Conservation (phyloP, 2,329 filamentous ascomycete genomes). For the Fusarium sarcochroum region DNA sequence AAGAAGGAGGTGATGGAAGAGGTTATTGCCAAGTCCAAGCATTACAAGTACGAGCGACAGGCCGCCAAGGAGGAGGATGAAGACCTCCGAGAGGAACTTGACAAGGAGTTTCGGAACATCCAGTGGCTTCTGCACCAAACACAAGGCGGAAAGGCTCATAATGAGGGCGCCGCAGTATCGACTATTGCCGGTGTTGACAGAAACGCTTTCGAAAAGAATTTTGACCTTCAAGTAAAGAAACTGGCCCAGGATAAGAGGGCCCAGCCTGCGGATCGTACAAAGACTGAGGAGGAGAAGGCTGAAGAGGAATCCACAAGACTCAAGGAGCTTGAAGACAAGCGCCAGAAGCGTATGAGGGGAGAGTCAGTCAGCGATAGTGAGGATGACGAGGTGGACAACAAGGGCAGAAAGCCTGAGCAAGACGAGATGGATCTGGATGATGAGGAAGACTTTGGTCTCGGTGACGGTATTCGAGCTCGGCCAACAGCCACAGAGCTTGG, state of each 20-base stretch:
- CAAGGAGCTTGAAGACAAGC: conserved; percentile 85
- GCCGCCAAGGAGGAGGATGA: conserved; percentile 94
- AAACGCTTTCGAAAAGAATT: conserved; percentile 83
- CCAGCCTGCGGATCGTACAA: conserved; percentile 87
- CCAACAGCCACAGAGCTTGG: conserved; percentile 74
- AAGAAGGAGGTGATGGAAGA: conserved; percentile 99
- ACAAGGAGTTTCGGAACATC: conserved; percentile 85
- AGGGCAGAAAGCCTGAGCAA: conserved; percentile 54
- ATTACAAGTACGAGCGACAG: conserved; percentile 94
- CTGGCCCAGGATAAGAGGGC: conserved; percentile 88
- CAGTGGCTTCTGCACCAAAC: conserved; percentile 76
- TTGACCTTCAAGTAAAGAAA: conserved; percentile 86
- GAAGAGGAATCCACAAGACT: conserved; percentile 83
- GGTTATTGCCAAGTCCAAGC: conserved; percentile 96
- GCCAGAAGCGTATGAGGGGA: conserved; percentile 88
- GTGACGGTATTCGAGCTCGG: conserved; percentile 69
- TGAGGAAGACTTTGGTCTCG: conserved; percentile 72
- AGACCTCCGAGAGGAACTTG: conserved; percentile 85
- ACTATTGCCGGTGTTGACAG: conserved; percentile 70
- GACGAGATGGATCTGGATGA: conserved; percentile 56
- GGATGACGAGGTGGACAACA: conserved; percentile 62
- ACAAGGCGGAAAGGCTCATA: conserved; percentile 56
- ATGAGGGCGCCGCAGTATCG: conserved; percentile 43
- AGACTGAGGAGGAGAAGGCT: conserved; percentile 89
- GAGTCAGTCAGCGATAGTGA: conserved; percentile 79